Conservation (phyloP, 2,329 filamentous ascomycete species). For the Sarocladium kiliense region DNA sequence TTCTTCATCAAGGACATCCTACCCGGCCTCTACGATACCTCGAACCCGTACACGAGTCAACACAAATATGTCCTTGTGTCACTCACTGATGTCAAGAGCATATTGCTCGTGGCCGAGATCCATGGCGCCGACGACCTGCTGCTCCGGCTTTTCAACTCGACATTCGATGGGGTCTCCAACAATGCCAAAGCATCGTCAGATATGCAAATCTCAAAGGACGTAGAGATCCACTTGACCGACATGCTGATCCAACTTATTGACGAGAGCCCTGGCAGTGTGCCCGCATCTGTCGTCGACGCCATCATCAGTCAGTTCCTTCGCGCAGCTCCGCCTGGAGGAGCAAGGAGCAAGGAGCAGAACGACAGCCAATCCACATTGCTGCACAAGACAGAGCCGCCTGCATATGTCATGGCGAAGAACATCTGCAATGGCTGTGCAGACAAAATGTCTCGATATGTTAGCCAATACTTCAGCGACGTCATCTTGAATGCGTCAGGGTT, state of each 20-base stretch:
- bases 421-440: slow-evolving; percentile 86
- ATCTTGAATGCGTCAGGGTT: slow-evolving; percentile 79
- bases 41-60: slow-evolving; percentile 86
- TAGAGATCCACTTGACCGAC: slow-evolving; percentile 87
- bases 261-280: slow-evolving; percentile 67
- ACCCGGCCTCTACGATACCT: slow-evolving; percentile 78
- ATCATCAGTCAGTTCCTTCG: slow-evolving; percentile 95
- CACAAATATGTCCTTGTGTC: slow-evolving; percentile 89
- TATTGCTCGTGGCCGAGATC: slow-evolving; percentile 84
- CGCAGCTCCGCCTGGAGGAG: slow-evolving; percentile 66
- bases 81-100: slow-evolving; percentile 88
- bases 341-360: slow-evolving; percentile 59
- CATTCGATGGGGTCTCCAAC: slow-evolving; percentile 87
- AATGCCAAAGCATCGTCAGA: slow-evolving; percentile 69
- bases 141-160: slow-evolving; percentile 74
- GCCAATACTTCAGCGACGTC: slow-evolving; percentile 95
- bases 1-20: slow-evolving; percentile 81
- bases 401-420: slow-evolving; percentile 94
- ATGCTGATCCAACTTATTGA: slow-evolving; percentile 83
- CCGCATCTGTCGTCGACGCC: slow-evolving; percentile 79
- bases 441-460: slow-evolving; percentile 91
- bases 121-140: slow-evolving; percentile 76
- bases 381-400: slow-evolving; percentile 83
- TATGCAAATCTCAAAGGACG: slow-evolving; percentile 84
- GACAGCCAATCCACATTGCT: slow-evolving; percentile 76